Base-by-base conservation (phyloP, 257 asterid genomes). In the Paulownia fortunei region DNA sequence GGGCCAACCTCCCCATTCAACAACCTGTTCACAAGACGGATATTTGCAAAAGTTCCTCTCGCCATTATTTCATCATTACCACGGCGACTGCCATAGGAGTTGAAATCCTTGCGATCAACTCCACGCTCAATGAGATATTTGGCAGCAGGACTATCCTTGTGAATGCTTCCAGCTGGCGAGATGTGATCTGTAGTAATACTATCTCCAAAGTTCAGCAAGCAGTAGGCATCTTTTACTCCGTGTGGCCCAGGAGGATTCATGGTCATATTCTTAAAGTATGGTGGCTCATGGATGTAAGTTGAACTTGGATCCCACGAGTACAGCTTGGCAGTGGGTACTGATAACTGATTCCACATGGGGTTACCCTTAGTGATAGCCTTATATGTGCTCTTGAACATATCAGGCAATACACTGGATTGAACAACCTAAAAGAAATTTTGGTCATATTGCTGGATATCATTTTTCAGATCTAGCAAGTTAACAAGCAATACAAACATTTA, bases 11-110 rank as follows among this genome's bases (percentile, higher is more conserved):
- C 96, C 54, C 96, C 98, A 36, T 90, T 94, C 89, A 94, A 82
- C 81, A 94, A 88, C 86, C 92, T 94, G 88, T 94, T 94, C 27
- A 92, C 96, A 49, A 94, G 74, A 34, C 99, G 97, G 76, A 92
- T 94, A 84, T 94, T 94, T 61, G 98, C 99, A 79, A 94, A 94
- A 61, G 99, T 94, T 51, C 99, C 99, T 82, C 98, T 83, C 0
- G 98, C 99, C 98, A 94, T 94, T 72, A 92, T 90, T 82, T 94
- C 97, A 86, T 94, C 99, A 64, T 94, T 94, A 52, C 99, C 99
- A 81, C 99, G 94, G 10, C 99, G 96, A 81, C 99, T 94, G 23
- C 99, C 99, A 79, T 91, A 94, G 75, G 98, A 92, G 78, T 94
- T 94, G 86, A 94, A 91, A 81, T 91, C 97, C 87, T 71, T 94